Evolutionary conservation across 1,284 basidiomycete species (phyloP), one percentile per base, ranked within the genome.

Genomic region (Fomitopsis betulina): DNA sequence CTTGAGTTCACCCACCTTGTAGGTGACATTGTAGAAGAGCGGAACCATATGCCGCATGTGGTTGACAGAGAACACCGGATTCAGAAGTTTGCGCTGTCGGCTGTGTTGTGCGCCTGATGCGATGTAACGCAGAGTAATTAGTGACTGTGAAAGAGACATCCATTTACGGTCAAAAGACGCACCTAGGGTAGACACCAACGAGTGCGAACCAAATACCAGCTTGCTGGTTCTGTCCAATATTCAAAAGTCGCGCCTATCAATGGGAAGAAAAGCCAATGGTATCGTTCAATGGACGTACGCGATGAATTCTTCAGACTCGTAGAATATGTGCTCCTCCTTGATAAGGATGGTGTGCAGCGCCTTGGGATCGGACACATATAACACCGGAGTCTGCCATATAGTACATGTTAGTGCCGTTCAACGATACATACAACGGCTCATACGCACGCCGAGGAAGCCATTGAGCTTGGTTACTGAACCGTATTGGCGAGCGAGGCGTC

Each of bases 271-370:
- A 37, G 13, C 35, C 9, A 37, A 5, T 37, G 5, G 9, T 37
- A 6, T 37, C 35, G 8, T 15, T 37, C 3, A 15, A 37, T 37
- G 35, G 42, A 21, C 47, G 33, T 23, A 58, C 53, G n/a, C 45
- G 38, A 45, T 27, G 33, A 59, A 52, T 13, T 55, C 54, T n/a
- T 42, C 13, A 5, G 21, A 13, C 17, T 72, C 69, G 23, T 68
- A 67, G 54, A 68, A 74, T 25, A 65, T 56, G 23, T 69, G 59
- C 52, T 69, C 67, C 12, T 74, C 73, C 56, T 72, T 74, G 37
- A 72, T 60, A 37, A 74, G 49, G 6, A 75, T 65, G 35, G 61
- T 60, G 37, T 70, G 66, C 53, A 73, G 57, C 0, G 71, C 71
- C 39, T 59, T 61, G 4, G 69, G 62, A 27, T 72, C 70, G 30